phyloP scores from a whole-genome alignment of 345 rosid genomes.

The Syzygium aqueum region DNA sequence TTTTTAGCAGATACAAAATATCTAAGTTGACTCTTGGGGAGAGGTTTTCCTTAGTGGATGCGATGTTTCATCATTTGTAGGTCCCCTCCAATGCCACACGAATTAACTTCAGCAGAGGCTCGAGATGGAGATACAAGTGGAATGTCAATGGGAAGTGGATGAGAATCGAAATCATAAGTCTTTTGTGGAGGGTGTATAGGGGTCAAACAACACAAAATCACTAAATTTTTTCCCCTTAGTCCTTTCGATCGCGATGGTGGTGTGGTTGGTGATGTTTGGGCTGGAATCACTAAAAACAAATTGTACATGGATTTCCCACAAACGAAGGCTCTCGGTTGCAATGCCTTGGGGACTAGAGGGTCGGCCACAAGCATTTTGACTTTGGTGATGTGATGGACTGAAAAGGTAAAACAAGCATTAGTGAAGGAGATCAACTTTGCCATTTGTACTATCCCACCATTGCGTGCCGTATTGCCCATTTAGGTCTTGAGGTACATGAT shows the following conservation, averaged over 20 bases:
- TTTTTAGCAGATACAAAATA: background rate
- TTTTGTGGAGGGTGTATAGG: background rate
- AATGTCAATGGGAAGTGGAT: background rate
- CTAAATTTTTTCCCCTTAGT: background rate
- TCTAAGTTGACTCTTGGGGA: background rate
- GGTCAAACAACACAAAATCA: background rate
- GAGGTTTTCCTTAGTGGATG: background rate
- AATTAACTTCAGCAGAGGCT: background rate
- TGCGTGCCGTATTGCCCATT: background rate
- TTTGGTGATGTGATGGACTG: background rate
- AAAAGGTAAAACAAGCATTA: background rate
- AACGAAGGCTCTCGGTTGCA: background rate
- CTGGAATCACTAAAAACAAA: background rate
- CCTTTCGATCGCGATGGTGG: background rate
- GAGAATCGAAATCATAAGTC: background rate
- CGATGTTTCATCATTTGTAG: background rate
- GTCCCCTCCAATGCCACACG: background rate
- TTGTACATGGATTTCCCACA: background rate
- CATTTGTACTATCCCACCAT: background rate
- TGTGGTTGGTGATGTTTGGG: background rate
- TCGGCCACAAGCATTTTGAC: background rate
- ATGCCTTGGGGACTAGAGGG: background rate
- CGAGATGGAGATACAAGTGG: background rate
- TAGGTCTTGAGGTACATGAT: background rate
- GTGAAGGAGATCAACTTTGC: background rate